Percentiles rank a stretch among this genome's conserved stretches.
phyloP scores from a whole-genome alignment of 345 rosid species.

The Gossypium australe region DNA sequence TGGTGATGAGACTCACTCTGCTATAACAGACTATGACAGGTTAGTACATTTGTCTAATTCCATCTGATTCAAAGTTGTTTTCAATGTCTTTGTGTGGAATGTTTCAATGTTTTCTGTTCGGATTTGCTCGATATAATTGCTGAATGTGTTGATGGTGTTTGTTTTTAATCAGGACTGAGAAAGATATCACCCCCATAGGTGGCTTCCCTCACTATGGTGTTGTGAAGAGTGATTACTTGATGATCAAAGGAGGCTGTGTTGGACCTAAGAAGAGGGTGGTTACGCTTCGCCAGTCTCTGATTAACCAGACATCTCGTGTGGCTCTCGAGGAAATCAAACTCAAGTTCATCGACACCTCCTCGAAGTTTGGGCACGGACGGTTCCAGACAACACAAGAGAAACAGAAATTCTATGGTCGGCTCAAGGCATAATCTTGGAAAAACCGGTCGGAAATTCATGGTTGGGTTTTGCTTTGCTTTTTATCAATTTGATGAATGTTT shows the following conservation, averaged over 20 bases:
- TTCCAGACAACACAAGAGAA: background rate
- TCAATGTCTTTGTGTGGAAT: background rate
- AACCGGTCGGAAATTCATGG: background rate
- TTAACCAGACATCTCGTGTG: background rate
- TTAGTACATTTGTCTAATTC: background rate
- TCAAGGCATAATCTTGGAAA: background rate
- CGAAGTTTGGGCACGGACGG: background rate
- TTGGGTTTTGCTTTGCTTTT: background rate
- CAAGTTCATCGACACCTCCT: slow-evolving; percentile 4
- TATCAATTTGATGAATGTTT: background rate
- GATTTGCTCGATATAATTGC: background rate
- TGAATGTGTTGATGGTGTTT: background rate
- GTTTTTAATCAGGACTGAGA: background rate
- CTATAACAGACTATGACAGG: background rate
- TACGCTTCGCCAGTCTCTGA: background rate
- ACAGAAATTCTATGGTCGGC: background rate
- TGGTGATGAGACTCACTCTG: background rate
- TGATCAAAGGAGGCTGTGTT: background rate
- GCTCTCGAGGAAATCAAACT: slow-evolving; percentile 5
- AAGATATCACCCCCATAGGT: background rate
- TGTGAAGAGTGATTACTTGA: background rate
- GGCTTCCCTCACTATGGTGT: background rate
- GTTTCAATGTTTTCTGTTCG: background rate
- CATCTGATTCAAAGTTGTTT: background rate
- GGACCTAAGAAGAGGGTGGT: background rate